phyloP scores from a whole-genome alignment of 2,329 filamentous ascomycete species.

The Hyphodiscus sp. region DNA sequence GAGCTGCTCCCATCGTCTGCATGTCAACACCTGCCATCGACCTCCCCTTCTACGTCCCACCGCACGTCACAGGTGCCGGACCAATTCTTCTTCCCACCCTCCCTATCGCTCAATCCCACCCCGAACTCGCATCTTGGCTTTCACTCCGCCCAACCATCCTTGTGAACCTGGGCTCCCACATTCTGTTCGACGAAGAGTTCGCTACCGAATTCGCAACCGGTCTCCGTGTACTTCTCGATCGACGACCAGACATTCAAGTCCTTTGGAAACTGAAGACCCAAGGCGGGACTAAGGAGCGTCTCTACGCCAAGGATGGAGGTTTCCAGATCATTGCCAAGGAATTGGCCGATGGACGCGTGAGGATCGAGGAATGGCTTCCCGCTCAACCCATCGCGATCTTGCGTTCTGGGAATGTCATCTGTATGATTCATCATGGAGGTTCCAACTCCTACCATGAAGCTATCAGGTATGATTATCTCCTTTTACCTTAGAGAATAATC shows the following conservation, averaged over 20 bases:
- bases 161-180: conserved; percentile 41
- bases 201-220: conserved; percentile 35
- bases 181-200: conserved; percentile 19
- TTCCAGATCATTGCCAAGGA: not conserved
- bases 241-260: conserved; percentile 24
- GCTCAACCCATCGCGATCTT: conserved; percentile 34
- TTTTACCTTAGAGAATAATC: conserved; percentile 5
- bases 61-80: conserved; percentile 39
- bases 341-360: conserved; percentile 25
- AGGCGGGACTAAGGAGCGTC: conserved; percentile 1
- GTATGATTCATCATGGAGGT: conserved; percentile 36
- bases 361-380: conserved; percentile 36
- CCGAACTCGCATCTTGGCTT: conserved; percentile 39
- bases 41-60: conserved; percentile 35
- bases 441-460: conserved; percentile 39
- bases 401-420: conserved; percentile 31
- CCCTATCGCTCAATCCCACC: conserved; percentile 33
- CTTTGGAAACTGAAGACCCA: conserved; percentile 32
- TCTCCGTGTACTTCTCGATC: conserved; percentile 32
- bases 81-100: conserved; percentile 37
- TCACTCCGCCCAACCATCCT: conserved; percentile 36
- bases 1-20: conserved; percentile 28
- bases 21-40: conserved; percentile 37
- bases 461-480: conserved; percentile 30
- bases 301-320: not conserved